Base-by-base conservation (phyloP, 345 rosid genomes). In the Aquilaria malaccensis region DNA sequence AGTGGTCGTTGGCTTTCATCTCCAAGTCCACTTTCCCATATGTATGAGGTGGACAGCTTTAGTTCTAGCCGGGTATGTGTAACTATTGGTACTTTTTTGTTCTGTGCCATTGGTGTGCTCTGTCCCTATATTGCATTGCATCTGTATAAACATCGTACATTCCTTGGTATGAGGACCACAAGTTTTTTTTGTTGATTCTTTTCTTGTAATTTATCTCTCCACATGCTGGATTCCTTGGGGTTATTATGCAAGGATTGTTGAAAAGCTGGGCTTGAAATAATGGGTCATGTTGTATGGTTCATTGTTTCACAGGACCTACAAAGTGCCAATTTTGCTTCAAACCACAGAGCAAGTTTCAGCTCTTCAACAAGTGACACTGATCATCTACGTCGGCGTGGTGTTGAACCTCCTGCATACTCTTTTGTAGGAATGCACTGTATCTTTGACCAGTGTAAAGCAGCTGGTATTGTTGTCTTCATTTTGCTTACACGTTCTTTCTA, bases 381-480 rank as follows among this genome's bases (percentile, higher is more conserved):
- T 78, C 81, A 48, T 29, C 76, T 77, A 56, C 86, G 77, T 45
- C 43, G 43, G 7, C 78, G 63, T 66, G 79, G 58, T 66, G 81
- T 85, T 59, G 73, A 62, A 75, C 96, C 87, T 62, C 89, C 81
- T 68, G 98, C 91, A 54, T 93, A 85, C 77, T 93, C 99, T 61
- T 94, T 94, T 60, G 86, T 94, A 0, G 99, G 99, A 73, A 94
- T 94, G 99, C 96, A 89, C 71, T 89, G 92, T 71, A 83, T 94
- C 72, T 94, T 94, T 56, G 99, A 89, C 70, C 96, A 89, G 37
- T 85, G 97, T 96, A 89, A 85, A 86, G 80, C 96, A 50, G 79
- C 96, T 55, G 99, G 99, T 94, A 82, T 50, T 45, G 3, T 51
- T 22, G 47, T 46, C 22, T 58, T 10, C 15, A 33, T 2, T 31